Evolutionary conservation across 176 grass and related monocot genomes (phyloP).

Genomic region (Pontederia paniculata): DNA sequence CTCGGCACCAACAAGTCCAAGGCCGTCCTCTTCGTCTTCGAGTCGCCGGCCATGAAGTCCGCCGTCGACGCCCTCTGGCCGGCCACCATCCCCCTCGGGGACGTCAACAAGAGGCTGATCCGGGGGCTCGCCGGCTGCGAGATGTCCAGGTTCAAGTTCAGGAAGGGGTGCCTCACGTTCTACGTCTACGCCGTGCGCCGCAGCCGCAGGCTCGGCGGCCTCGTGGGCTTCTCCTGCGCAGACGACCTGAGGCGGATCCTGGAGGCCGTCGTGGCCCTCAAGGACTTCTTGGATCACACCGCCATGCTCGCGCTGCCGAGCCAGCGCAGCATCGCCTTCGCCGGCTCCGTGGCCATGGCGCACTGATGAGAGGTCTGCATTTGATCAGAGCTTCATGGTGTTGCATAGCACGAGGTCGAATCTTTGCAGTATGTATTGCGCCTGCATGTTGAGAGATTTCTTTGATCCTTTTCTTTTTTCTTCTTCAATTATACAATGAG

Average conservation of each 20-base stretch:
- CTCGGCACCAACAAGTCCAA: slow-evolving; percentile 97
- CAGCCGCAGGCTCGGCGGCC: slow-evolving; percentile 53
- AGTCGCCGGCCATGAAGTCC: slow-evolving; percentile 65
- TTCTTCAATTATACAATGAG: too few relatives aligned
- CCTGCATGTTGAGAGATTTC: too few relatives aligned
- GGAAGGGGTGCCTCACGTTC: slow-evolving; percentile 89
- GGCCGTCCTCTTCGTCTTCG: slow-evolving; percentile 80
- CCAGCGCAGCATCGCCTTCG: slow-evolving; percentile 74
- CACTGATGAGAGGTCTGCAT: slow-evolving; percentile 13
- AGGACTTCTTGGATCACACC: slow-evolving; percentile 85
- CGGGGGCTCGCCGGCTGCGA: slow-evolving; percentile 68
- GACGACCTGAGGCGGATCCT: slow-evolving; percentile 70
- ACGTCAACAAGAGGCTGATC: slow-evolving; percentile 89
- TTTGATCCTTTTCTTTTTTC: too few relatives aligned
- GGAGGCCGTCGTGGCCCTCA: slow-evolving; percentile 58
- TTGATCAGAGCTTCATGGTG: too few relatives aligned
- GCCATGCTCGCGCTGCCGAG: slow-evolving; percentile 81
- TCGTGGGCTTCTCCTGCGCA: slow-evolving; percentile 51
- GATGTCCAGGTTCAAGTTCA: slow-evolving; percentile 88
- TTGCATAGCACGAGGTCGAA: too few relatives aligned
- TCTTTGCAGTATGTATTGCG: too few relatives aligned
- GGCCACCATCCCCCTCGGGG: slow-evolving; percentile 61
- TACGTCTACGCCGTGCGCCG: slow-evolving; percentile 97
- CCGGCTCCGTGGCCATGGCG: slow-evolving; percentile 33
- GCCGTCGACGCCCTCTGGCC: slow-evolving; percentile 82